Base-by-base conservation (phyloP, 257 asterid genomes). In the Nicotiana benthamiana region DNA sequence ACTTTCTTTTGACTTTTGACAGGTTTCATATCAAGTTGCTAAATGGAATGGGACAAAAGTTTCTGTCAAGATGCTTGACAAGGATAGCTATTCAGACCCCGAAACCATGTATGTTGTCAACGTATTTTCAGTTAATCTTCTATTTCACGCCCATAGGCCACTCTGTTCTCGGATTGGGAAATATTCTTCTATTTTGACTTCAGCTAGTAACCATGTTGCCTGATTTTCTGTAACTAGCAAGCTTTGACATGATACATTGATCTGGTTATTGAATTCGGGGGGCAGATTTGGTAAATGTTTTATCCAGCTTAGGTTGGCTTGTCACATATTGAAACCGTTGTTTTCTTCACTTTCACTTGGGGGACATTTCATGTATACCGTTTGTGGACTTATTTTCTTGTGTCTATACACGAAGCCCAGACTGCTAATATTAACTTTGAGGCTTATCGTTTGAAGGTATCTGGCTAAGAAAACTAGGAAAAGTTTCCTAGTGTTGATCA, bases 21-120 rank as follows among this genome's bases (percentile, higher is more conserved):
- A 95, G 97, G 98, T 97, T 83, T 83, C 94, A n/a, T 96, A 96
- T 86, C 99, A 96, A 90, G 94, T 92, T 89, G 99, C 97, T 78
- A 96, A 91, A 83, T 96, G 99, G 99, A 92, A 94, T 81, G 99
- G 99, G 80, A 92, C 97, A 62, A 96, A 89, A 88, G 99, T 96
- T 83, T 96, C 98, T 15, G 97, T 94, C 75, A 96, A 96, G 92
- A 96, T 94, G 79, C 97, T 96, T 57, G 97, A 92, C 92, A 94
- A 91, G 92, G 98, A 92, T 80, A 83, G 89, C 85, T 90, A 90
- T 85, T 87, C 89, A 52, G 92, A 89, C 86, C 92, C 96, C 56
- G 97, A 96, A 81, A 86, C 89, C 81, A 89, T 94, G 98, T 95
- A 91, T 53, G 83, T 56, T 63, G 77, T 82, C 15, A 24, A 24